Evolutionary conservation across 148 eudicot genomes (phyloP), one percentile per base, ranked within the genome.

Genomic region (Persicaria tinctoria): DNA sequence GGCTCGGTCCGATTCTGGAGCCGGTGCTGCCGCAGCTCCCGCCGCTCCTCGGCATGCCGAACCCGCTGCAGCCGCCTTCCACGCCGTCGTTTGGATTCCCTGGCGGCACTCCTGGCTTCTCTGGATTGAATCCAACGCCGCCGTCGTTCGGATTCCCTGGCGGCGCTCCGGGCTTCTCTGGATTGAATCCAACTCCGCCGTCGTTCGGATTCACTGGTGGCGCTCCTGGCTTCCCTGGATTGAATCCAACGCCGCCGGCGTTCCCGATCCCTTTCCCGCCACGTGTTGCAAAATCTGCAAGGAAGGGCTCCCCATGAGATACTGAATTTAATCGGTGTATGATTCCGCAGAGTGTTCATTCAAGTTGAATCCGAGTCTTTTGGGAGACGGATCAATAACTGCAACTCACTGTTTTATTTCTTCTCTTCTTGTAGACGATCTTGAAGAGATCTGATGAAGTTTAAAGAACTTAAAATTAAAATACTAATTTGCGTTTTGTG

Each of bases 41-140:
- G 70, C 70, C 70, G 13, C 12, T 66, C 8, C 70, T 66, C 4
- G 48, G 48, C 47, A 3, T 66, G 47, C 70, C 70, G 3, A 64
- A 64, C 70, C 70, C 70, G 46, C 14, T 66, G n/a, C 70, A 66
- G 48, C 68, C 68, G 45, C 70, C 70, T 41, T 66, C 70, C 14
- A 17, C 70, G 18, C 70, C 70, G 17, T 66, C 70, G 48, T 66
- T 66, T 47, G 47, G 70, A 1, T 41, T 66, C 70, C 47, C 70
- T 5, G 70, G 70, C 46, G 70, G 70, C 48, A 47, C 5, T 66
- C 47, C 70, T 8, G 48, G 70, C 12, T 38, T 66, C 12, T 5
- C 68, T 16, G 68, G 68, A 0, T 23, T 63, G 46, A 63, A 14
- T 66, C 41, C 41, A 32, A 32, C 41, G 41, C 48, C 70, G 17